Percentiles rank a stretch among this genome's conserved stretches.
phyloP scores from a whole-genome alignment of 2,329 filamentous ascomycete genomes.

The Aspergillus tanneri region DNA sequence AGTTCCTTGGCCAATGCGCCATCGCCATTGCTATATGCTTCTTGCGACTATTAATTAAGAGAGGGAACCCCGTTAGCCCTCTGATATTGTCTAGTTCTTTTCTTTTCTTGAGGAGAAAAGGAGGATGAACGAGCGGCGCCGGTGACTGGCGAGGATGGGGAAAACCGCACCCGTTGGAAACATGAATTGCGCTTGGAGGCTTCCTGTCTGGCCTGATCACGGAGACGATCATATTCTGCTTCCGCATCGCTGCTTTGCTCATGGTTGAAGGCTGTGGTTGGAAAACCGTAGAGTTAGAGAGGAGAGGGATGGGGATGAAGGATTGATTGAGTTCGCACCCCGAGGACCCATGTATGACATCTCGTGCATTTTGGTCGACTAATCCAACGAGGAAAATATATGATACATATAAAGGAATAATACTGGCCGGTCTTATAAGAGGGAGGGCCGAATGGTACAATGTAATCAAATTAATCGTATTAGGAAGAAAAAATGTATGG shows the following conservation, averaged over 20 bases:
- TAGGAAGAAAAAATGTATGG: background rate
- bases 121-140: background rate
- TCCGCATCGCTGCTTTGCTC: slow-evolving; percentile 66
- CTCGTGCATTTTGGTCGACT: slow-evolving; percentile 37
- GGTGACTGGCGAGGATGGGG: background rate
- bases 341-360: slow-evolving; percentile 44
- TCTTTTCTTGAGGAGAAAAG: background rate
- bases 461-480: background rate
- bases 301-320: background rate
- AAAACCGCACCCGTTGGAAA: slow-evolving; percentile 62
- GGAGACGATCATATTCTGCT: slow-evolving; percentile 87
- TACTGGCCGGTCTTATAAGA: background rate
- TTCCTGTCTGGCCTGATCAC: slow-evolving; percentile 77
- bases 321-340: slow-evolving; percentile 30
- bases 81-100: background rate
- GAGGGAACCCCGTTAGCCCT: background rate
- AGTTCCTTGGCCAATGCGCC: slow-evolving; percentile 79
- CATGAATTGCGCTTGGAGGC: slow-evolving; percentile 74
- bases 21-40: slow-evolving; percentile 81
- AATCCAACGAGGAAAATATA: background rate
- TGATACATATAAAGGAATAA: background rate
- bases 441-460: background rate
- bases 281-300: slow-evolving; percentile 6
- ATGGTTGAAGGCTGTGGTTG: slow-evolving; percentile 69
- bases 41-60: slow-evolving; percentile 57